Conservation (phyloP, 2,329 filamentous ascomycete species). For the Thelonectria rubi region DNA sequence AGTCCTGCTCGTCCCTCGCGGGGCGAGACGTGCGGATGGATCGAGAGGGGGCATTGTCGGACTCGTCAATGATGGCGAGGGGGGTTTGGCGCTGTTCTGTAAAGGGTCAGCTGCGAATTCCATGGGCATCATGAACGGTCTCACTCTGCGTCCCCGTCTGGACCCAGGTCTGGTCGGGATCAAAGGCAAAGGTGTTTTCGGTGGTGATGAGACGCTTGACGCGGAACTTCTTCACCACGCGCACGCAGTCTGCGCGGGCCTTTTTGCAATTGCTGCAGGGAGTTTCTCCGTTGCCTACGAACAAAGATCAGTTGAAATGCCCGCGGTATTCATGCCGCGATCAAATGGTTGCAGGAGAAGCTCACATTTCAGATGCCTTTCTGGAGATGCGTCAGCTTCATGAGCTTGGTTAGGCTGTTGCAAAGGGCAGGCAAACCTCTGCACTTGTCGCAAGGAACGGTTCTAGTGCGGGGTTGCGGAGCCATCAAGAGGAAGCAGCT, state of each 20-base stretch:
- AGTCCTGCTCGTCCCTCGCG: slow-evolving; percentile 11
- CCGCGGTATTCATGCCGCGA: background rate
- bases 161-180: slow-evolving; percentile 30
- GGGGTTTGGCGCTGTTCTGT: slow-evolving; percentile 4
- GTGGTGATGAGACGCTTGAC: slow-evolving; percentile 29
- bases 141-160: slow-evolving; percentile 20
- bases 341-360: background rate
- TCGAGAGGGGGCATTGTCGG: slow-evolving; percentile 6
- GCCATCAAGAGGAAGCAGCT: slow-evolving; percentile 8
- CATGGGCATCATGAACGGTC: background rate
- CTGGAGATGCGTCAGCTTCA: background rate
- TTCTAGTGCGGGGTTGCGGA: slow-evolving; percentile 27
- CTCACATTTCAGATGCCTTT: slow-evolving; percentile 31
- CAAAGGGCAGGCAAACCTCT: slow-evolving; percentile 20
- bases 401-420: background rate
- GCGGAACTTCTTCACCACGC: slow-evolving; percentile 21
- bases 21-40: background rate
- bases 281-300: slow-evolving; percentile 22
- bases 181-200: slow-evolving; percentile 26
- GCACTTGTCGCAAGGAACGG: slow-evolving; percentile 30
- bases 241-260: slow-evolving; percentile 10
- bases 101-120: background rate
- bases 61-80: slow-evolving; percentile 23
- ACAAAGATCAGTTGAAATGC: background rate
- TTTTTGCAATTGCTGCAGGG: slow-evolving; percentile 29